Evolutionary conservation across 768 basidiomycete species (phyloP).

Genomic region (Fistulinella prunicolor): DNA sequence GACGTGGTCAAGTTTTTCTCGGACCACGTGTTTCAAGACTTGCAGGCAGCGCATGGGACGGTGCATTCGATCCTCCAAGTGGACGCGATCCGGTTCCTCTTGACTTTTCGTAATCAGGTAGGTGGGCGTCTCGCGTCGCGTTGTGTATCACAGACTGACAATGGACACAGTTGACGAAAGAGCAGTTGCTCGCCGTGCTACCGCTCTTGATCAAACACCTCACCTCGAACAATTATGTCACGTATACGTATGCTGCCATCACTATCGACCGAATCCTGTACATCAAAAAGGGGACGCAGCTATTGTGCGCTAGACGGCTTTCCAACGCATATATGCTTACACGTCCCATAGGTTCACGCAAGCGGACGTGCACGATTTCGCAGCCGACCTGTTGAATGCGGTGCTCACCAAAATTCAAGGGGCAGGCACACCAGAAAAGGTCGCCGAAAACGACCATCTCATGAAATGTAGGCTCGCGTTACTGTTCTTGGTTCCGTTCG

Average conservation of each 20-base stretch:
- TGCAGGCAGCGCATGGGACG: constrained; percentile 62
- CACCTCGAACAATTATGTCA: constrained; percentile 81
- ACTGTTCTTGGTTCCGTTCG: neutral
- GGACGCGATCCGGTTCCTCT: constrained; percentile 91
- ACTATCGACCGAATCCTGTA: constrained; percentile 95
- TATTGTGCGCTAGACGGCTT: constrained; percentile 54
- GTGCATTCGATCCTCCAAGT: constrained; percentile 92
- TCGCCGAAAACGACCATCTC: constrained; percentile 95
- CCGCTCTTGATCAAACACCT: constrained; percentile 85
- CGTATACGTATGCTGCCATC: constrained; percentile 94
- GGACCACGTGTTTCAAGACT: constrained; percentile 83
- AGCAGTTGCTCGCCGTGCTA: constrained; percentile 87
- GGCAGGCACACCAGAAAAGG: constrained; percentile 81
- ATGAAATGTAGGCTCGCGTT: constrained; percentile 78
- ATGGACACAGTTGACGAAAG: constrained; percentile 75
- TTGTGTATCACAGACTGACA: neutral
- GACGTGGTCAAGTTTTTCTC: constrained; percentile 97
- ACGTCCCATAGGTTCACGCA: constrained; percentile 66
- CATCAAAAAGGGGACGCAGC: constrained; percentile 75
- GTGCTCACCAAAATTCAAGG: constrained; percentile 78
- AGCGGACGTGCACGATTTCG: constrained; percentile 81
- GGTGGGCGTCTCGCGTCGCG: constrained; percentile 9
- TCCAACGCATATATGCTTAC: neutral
- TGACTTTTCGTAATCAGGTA: constrained; percentile 96
- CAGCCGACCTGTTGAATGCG: constrained; percentile 66